Evolutionary conservation across 1,284 basidiomycete genomes (phyloP).

Genomic region (Xerocomus nothofagi): DNA sequence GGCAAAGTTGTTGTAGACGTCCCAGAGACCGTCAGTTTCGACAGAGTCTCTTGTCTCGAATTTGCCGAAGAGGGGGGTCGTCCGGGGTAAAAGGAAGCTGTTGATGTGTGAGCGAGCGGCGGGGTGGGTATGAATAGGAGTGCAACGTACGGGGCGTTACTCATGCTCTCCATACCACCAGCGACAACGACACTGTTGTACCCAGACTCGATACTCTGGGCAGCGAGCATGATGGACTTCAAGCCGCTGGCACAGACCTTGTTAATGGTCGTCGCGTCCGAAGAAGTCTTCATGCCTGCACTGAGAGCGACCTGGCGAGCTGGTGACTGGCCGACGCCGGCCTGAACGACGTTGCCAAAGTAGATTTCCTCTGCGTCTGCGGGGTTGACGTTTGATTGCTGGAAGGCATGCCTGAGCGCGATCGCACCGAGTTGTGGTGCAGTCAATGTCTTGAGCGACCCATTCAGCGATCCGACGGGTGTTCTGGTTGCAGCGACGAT

Average conservation of each 20-base stretch:
- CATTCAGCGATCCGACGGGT: conserved; percentile 93
- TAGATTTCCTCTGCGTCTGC: conserved; percentile 90
- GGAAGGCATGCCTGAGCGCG: conserved; percentile 89
- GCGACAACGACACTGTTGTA: conserved; percentile 87
- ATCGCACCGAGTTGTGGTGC: conserved; percentile 89
- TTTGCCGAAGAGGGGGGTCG: conserved; percentile 88
- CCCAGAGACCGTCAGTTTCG: conserved; percentile 92
- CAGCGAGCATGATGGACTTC: conserved; percentile 92
- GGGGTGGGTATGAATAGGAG: background rate
- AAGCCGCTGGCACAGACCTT: conserved; percentile 97
- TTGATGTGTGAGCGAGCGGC: conserved; percentile 2
- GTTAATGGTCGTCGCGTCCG: conserved; percentile 99
- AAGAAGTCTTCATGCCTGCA: conserved; percentile 79
- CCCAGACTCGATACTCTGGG: conserved; percentile 88
- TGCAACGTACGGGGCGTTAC: conserved; percentile 79
- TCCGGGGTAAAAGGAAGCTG: conserved; percentile 91
- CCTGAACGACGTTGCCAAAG: conserved; percentile 96
- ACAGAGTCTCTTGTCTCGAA: conserved; percentile 87
- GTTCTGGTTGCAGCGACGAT: conserved; percentile 95
- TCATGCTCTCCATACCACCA: conserved; percentile 99
- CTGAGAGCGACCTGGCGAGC: conserved; percentile 92
- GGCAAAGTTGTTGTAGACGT: conserved; percentile 93
- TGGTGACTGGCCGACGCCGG: conserved; percentile 93
- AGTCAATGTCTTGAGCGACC: conserved; percentile 83
- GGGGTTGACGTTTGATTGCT: conserved; percentile 79